A percentile compares a stretch with the other conserved stretches of the same genome.
These are phyloP conservation scores for Akanthomyces dipterigenus DNA, from an alignment of 2,329 filamentous ascomycete species.

Conservation along the genomic window DNA sequence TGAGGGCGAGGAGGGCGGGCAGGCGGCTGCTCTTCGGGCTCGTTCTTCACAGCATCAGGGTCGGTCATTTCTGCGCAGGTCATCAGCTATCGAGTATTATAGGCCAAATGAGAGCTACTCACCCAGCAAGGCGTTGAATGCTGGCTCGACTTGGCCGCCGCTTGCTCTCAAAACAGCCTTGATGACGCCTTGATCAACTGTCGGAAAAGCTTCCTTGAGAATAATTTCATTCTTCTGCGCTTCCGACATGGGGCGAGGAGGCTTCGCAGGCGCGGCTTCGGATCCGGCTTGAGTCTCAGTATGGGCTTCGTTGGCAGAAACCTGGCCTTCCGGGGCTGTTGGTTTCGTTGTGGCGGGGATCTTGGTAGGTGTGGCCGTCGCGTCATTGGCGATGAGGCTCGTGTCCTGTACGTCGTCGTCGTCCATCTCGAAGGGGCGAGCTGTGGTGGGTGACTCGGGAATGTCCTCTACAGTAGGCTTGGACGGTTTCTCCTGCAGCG, in stretches of 20 bases:
- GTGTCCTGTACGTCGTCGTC: constrained; percentile 64
- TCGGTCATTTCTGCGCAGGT: constrained; percentile 66
- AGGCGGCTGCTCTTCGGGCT: constrained; percentile 53
- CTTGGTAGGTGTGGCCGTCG: constrained; percentile 16
- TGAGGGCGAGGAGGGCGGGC: constrained; percentile 73
- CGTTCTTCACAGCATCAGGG: constrained; percentile 56
- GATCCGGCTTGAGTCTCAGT: constrained; percentile 24
- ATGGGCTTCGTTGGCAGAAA: constrained; percentile 20
- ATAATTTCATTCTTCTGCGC: constrained; percentile 81
- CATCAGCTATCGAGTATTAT: background rate
- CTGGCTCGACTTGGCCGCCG: constrained; percentile 79
- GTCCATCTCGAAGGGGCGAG: constrained; percentile 58
- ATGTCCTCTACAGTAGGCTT: constrained; percentile 24
- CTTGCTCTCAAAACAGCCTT: constrained; percentile 85
- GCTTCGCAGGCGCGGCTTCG: constrained; percentile 63
- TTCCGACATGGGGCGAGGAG: constrained; percentile 74
- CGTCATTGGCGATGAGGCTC: constrained; percentile 40
- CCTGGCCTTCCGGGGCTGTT: constrained; percentile 17
- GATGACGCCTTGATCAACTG: constrained; percentile 71
- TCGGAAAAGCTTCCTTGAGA: constrained; percentile 88
- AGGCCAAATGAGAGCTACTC: constrained; percentile 25
- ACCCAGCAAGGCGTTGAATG: constrained; percentile 92
- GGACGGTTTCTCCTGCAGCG: constrained; percentile 35
- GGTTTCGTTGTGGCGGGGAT: constrained; percentile 17
- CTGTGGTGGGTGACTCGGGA: constrained; percentile 61